These are phyloP conservation scores for Fragilaria crotonensis DNA, from an alignment of 108 stramenopile species.

Conservation along the genomic window DNA sequence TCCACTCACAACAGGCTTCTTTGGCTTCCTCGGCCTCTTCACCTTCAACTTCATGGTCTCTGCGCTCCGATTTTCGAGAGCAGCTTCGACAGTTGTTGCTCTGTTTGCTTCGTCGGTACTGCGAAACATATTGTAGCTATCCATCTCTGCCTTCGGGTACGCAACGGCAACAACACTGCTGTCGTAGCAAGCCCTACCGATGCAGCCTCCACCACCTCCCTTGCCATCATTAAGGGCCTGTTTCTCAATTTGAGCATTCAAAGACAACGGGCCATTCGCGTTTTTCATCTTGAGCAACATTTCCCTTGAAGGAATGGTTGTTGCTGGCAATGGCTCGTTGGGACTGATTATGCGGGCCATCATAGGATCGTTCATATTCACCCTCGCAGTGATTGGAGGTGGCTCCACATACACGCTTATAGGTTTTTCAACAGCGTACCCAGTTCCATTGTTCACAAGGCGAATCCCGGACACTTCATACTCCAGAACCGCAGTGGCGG, in stretches of 20 bases:
- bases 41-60: no score
- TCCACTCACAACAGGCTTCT: neutral
- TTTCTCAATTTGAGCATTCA: slow-evolving; percentile 9
- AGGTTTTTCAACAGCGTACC: slow-evolving; percentile 75
- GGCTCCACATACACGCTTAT: slow-evolving; percentile 57
- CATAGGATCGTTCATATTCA: slow-evolving; percentile 56
- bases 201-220: slow-evolving; percentile 31
- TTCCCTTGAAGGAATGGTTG: slow-evolving; percentile 11
- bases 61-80: no score
- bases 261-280: slow-evolving; percentile 7
- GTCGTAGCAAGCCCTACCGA: slow-evolving; percentile 50
- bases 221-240: slow-evolving; percentile 24
- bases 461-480: slow-evolving; percentile 57
- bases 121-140: slow-evolving; percentile 29
- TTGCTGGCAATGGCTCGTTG: slow-evolving; percentile 20
- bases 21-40: no score
- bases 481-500: slow-evolving; percentile 61
- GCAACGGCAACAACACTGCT: slow-evolving; percentile 23
- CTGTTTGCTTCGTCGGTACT: slow-evolving; percentile 17
- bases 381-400: slow-evolving; percentile 46
- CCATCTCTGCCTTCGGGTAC: slow-evolving; percentile 25
- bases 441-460: slow-evolving; percentile 55
- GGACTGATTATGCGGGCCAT: slow-evolving; percentile 21
- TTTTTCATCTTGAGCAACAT: slow-evolving; percentile 19
- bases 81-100: neutral